Conservation (phyloP, 805 yeast species). For the Hermanozyma aechmeae region DNA sequence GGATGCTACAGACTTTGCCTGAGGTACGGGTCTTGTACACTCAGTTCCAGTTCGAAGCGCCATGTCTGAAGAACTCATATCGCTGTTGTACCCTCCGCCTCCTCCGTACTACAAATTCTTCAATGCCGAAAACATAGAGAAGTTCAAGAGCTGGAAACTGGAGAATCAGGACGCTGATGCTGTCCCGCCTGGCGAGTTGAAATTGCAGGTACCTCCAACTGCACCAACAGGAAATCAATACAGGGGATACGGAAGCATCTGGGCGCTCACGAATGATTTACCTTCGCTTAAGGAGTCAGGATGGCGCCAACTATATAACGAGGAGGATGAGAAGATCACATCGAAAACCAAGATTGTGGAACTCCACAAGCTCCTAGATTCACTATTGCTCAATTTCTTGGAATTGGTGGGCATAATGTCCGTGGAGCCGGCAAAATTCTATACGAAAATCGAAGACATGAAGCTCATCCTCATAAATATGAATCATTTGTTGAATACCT, state of each 20-base stretch:
- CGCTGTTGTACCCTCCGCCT: slow-evolving; percentile 90
- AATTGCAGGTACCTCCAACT: slow-evolving; percentile 55
- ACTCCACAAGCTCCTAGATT: slow-evolving; percentile 69
- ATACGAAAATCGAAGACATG: slow-evolving; percentile 63
- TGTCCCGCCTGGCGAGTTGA: slow-evolving; percentile 35
- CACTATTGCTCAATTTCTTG: slow-evolving; percentile 69
- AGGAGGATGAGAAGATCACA: slow-evolving; percentile 26
- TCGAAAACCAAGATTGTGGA: slow-evolving; percentile 52
- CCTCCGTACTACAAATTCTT: slow-evolving; percentile 75
- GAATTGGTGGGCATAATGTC: slow-evolving; percentile 75
- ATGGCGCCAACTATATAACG: slow-evolving; percentile 58
- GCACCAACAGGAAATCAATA: slow-evolving; percentile 59
- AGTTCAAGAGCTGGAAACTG: slow-evolving; percentile 22
- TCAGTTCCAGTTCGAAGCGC: neutral
- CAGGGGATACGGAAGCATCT: slow-evolving; percentile 81
- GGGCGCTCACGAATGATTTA: slow-evolving; percentile 75
- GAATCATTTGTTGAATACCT: slow-evolving; percentile 85
- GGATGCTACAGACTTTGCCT: neutral
- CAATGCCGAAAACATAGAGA: slow-evolving; percentile 55
- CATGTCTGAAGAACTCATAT: slow-evolving; percentile 23
- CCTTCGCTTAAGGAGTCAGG: slow-evolving; percentile 74
- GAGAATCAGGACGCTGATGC: slow-evolving; percentile 6
- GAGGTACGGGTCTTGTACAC: neutral
- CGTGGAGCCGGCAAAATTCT: slow-evolving; percentile 56
- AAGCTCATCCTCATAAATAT: slow-evolving; percentile 76